phyloP scores from a whole-genome alignment of 257 asterid genomes.

The Gentiana macrophylla region DNA sequence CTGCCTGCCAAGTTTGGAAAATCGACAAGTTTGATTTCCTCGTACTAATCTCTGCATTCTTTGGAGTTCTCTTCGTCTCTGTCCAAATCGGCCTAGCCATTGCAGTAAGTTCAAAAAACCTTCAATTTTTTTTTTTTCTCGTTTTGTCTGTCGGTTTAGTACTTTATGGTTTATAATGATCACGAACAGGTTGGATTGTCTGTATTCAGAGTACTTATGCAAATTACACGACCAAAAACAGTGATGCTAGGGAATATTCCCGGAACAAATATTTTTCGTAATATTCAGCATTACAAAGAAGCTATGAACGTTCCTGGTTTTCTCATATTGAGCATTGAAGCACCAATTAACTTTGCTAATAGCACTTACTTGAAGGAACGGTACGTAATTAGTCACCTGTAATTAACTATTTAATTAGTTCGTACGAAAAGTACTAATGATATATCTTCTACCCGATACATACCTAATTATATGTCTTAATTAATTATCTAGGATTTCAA shows the following conservation, averaged over 20 bases:
- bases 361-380: constrained; percentile 78
- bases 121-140: too few species aligned
- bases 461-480: too few species aligned
- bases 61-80: constrained; percentile 75
- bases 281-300: constrained; percentile 63
- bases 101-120: constrained; percentile 35
- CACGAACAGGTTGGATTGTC: constrained; percentile 63
- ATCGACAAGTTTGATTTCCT: constrained; percentile 71
- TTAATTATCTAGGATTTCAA: constrained; percentile 34
- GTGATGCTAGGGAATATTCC: constrained; percentile 70
- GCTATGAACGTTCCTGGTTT: constrained; percentile 52
- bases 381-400: constrained; percentile 15
- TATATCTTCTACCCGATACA: too few species aligned
- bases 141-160: too few species aligned
- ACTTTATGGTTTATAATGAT: background rate
- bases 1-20: constrained; percentile 72
- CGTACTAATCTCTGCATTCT: constrained; percentile 60
- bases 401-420: too few species aligned
- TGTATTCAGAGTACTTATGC: constrained; percentile 52
- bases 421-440: background rate
- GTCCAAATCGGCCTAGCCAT: constrained; percentile 75
- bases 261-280: constrained; percentile 57
- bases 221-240: constrained; percentile 78
- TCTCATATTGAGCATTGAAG: constrained; percentile 61
- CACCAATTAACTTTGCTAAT: constrained; percentile 81